Evolutionary conservation across 768 basidiomycete genomes (phyloP).

Genomic region (Trametes coccinea): DNA sequence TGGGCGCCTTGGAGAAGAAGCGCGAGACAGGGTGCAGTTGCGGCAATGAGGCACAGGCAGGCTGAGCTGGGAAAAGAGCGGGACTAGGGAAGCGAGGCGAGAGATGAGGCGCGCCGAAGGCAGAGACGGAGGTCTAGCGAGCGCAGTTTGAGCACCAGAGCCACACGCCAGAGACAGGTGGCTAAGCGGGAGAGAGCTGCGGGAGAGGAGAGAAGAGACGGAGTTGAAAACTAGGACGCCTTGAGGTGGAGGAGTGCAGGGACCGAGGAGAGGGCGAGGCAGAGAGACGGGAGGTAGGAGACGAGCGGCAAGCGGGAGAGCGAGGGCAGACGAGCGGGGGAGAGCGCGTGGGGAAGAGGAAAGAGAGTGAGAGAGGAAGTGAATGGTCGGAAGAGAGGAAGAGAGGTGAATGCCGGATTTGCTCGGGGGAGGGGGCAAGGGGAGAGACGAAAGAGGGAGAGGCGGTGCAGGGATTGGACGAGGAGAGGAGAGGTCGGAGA

Average conservation of each 20-base stretch:
- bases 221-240: background rate
- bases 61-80: background rate
- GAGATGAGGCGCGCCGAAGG: too few species aligned
- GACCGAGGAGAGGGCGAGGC: background rate
- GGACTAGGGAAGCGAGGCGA: background rate
- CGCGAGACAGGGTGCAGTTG: conserved; percentile 1
- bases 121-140: background rate
- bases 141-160: background rate
- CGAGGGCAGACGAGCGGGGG: conserved; percentile 2
- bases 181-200: conserved; percentile 2
- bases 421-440: conserved; percentile 2
- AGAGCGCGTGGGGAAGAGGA: background rate
- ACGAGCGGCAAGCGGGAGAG: conserved; percentile 12
- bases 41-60: background rate
- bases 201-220: background rate
- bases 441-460: background rate
- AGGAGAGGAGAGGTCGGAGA: conserved; percentile 6
- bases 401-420: conserved; percentile 10
- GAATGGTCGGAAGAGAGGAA: conserved; percentile 2
- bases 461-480: background rate
- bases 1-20: background rate
- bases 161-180: conserved; percentile 1
- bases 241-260: conserved; percentile 1
- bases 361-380: conserved; percentile 1
- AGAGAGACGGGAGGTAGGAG: background rate